Evolutionary conservation across 306 rosid genomes (phyloP), one percentile per base, ranked within the genome.

Genomic region (Cyamopsis tetragonoloba): DNA sequence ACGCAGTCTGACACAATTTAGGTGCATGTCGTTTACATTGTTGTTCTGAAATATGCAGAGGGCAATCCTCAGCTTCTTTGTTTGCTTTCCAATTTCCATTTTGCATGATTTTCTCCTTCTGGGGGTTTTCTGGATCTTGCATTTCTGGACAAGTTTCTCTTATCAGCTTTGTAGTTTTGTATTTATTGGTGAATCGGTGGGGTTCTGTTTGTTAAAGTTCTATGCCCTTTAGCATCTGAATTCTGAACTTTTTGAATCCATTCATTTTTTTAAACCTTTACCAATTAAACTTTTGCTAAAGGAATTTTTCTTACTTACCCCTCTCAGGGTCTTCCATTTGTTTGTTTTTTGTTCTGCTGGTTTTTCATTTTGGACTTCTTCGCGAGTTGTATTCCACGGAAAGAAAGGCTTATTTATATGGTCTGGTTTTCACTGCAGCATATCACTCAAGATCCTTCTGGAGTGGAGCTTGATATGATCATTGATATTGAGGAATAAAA

Each of bases 101-200:
- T 34, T 13, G 12, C 50, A 59, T 50, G 59, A 64, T 55, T 80
- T 65, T 47, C 47, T 49, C 69, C 59, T 74, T 59, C 51, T 14
- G n/a, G 76, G 75, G 58, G 42, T 59, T 74, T 39, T 54, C 49
- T 60, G 80, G 86, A 84, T 80, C 81, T 84, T 76, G 42, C 49
- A 60, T 31, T 74, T 39, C 34, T 73, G 37, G 58, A 49, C 41
- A 15, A 27, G 38, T 55, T 55, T 65, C 32, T 35, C 43, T 58
- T 32, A 67, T 60, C 28, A 22, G 28, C 66, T 63, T 55, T 72
- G 69, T 34, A 17, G 32, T 75, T 68, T 54, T 67, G 58, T 46
- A 43, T 49, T 65, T 50, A 39, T 70, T 49, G 67, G 58, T 66
- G 62, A 49, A 39, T 46, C 72, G 41, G 66, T 20, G 51, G 64